phyloP scores from a whole-genome alignment of 495 filamentous ascomycete species.

The Talaromyces wortmannii region DNA sequence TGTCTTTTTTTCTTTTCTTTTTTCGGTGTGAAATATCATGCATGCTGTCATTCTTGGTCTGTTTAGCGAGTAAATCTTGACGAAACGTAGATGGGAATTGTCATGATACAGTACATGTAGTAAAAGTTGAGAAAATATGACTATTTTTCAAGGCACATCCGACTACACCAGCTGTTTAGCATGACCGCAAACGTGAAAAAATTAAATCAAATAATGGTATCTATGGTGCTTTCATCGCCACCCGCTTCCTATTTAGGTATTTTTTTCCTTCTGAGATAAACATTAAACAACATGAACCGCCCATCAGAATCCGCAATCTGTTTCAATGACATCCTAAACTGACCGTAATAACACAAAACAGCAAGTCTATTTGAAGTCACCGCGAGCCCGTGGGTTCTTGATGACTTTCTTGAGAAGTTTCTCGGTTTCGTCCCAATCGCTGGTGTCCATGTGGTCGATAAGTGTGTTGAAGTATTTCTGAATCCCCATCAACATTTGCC shows the following conservation, averaged over 20 bases:
- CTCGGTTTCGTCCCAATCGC: constrained; percentile 87
- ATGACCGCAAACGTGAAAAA: not conserved
- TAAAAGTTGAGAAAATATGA: too few species aligned
- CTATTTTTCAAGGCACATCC: too few species aligned
- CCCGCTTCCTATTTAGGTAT: constrained; percentile 12
- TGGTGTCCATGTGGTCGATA: constrained; percentile 52
- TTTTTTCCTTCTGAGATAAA: constrained; percentile 17
- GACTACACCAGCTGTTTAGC: too few species aligned
- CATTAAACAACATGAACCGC: constrained; percentile 1
- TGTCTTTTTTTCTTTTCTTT: not conserved
- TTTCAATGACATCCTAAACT: too few species aligned
- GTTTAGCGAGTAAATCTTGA: too few species aligned
- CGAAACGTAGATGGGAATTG: too few species aligned
- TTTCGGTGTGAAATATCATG: not conserved
- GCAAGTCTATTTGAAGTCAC: constrained; percentile 26
- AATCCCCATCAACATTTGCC: constrained; percentile 68
- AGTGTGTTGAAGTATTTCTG: constrained; percentile 57
- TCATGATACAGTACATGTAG: too few species aligned
- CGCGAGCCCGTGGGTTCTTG: constrained; percentile 68
- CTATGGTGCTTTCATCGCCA: not conserved
- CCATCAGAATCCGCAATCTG: not conserved
- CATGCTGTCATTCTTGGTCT: too few species aligned
- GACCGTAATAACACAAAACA: not conserved
- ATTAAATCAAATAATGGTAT: not conserved
- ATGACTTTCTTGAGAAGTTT: constrained; percentile 71